Percentiles rank a stretch among this genome's conserved stretches.
phyloP scores from a whole-genome alignment of 2,329 filamentous ascomycete genomes.

The Parastagonospora nodorum region DNA sequence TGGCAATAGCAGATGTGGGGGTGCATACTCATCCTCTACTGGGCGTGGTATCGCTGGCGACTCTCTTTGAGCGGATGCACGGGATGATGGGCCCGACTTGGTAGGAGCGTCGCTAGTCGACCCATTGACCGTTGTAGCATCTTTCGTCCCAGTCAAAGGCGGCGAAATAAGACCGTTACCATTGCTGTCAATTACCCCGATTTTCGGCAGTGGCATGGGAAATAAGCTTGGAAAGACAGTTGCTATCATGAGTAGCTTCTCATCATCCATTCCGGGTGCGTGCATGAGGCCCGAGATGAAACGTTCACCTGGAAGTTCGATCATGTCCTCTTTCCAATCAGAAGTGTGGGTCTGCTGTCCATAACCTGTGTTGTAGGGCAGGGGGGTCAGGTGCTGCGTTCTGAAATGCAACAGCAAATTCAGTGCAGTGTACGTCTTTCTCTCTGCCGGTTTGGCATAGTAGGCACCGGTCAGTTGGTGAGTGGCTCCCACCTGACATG shows the following conservation, averaged over 20 bases:
- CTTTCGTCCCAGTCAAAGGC: constrained; percentile 37
- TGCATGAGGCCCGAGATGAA: constrained; percentile 56
- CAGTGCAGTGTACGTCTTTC: constrained; percentile 52
- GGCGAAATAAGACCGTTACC: constrained; percentile 31
- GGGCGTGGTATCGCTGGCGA: constrained; percentile 40
- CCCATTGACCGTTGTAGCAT: constrained; percentile 23
- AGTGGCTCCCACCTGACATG: constrained; percentile 40
- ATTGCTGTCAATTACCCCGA: constrained; percentile 44
- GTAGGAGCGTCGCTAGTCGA: constrained; percentile 23
- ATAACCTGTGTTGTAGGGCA: constrained; percentile 24
- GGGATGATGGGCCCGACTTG: constrained; percentile 25
- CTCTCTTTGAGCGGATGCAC: constrained; percentile 30
- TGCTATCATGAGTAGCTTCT: constrained; percentile 58
- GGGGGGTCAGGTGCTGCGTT: constrained; percentile 57
- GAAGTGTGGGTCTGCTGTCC: constrained; percentile 31
- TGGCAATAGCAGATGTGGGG: constrained; percentile 46
- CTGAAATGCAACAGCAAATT: constrained; percentile 66
- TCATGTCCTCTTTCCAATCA: constrained; percentile 67
- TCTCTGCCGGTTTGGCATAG: constrained; percentile 45
- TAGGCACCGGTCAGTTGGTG: constrained; percentile 35
- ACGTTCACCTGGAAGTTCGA: constrained; percentile 61
- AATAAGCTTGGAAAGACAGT: constrained; percentile 56
- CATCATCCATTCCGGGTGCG: constrained; percentile 61
- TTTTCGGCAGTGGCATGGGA: constrained; percentile 50
- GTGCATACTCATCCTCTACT: constrained; percentile 57